These are phyloP conservation scores for Microdochium bolleyi DNA, from an alignment of 2,329 filamentous ascomycete species.

Conservation along the genomic window DNA sequence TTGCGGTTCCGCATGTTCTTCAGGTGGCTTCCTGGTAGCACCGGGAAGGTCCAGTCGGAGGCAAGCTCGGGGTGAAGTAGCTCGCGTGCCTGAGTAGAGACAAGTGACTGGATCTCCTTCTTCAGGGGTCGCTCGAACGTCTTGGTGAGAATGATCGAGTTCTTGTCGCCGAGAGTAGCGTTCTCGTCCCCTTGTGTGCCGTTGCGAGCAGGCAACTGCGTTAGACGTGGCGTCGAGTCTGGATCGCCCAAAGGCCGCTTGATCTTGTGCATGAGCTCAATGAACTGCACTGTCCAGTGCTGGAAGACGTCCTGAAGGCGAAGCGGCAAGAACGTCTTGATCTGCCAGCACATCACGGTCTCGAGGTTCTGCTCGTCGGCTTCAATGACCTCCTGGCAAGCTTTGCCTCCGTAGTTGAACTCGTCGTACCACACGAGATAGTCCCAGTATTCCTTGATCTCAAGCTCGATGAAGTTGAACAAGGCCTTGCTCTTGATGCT, in stretches of 20 bases:
- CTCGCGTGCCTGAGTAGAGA: constrained; percentile 80
- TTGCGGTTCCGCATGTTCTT: constrained; percentile 44
- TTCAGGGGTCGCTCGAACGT: constrained; percentile 83
- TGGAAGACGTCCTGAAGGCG: constrained; percentile 79
- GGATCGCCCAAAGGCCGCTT: constrained; percentile 59
- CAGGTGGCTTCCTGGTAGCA: constrained; percentile 65
- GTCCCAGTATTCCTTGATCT: constrained; percentile 99
- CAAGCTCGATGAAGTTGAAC: constrained; percentile 94
- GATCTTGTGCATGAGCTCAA: constrained; percentile 83
- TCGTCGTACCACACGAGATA: constrained; percentile 98
- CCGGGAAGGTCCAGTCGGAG: constrained; percentile 78
- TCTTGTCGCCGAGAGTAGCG: constrained; percentile 50
- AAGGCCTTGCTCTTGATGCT: constrained; percentile 92
- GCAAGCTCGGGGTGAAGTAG: constrained; percentile 83
- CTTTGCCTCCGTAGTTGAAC: constrained; percentile 96
- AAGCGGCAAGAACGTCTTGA: constrained; percentile 77
- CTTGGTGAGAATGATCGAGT: constrained; percentile 66
- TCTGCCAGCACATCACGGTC: constrained; percentile 97
- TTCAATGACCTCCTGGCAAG: constrained; percentile 74
- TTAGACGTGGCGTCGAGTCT: constrained; percentile 46
- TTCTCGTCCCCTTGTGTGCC: constrained; percentile 37
- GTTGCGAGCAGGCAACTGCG: constrained; percentile 49
- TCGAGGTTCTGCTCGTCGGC: constrained; percentile 67
- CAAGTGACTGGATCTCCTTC: constrained; percentile 76
- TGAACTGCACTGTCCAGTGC: constrained; percentile 90